These are phyloP conservation scores for Candolleomyces eurysporus DNA, from an alignment of 768 basidiomycete species.

Conservation along the genomic window DNA sequence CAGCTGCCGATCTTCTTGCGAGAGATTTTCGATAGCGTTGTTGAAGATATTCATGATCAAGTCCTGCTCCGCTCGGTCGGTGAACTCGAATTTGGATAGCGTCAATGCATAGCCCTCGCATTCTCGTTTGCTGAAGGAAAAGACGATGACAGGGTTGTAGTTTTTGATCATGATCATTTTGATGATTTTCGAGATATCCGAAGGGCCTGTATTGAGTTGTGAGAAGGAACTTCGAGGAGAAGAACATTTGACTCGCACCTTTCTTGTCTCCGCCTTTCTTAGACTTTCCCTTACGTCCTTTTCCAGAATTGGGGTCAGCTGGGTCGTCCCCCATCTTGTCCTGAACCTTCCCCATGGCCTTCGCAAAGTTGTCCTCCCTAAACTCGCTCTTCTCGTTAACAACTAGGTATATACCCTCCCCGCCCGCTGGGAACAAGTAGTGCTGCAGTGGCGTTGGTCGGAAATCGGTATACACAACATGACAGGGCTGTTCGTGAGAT, in stretches of 20 bases:
- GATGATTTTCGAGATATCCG: slow-evolving; percentile 96
- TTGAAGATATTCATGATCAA: slow-evolving; percentile 86
- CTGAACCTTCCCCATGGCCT: slow-evolving; percentile 93
- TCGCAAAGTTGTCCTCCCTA: slow-evolving; percentile 94
- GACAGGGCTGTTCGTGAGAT: slow-evolving; percentile 96
- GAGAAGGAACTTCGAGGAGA: background rate
- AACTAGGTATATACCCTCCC: slow-evolving; percentile 95
- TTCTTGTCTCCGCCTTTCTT: slow-evolving; percentile 90
- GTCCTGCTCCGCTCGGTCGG: slow-evolving; percentile 87
- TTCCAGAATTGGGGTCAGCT: slow-evolving; percentile 80
- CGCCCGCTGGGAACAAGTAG: slow-evolving; percentile 95
- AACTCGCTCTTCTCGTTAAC: slow-evolving; percentile 99
- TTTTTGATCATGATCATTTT: slow-evolving; percentile 98
- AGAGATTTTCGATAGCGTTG: slow-evolving; percentile 89
- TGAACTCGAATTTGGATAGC: slow-evolving; percentile 96
- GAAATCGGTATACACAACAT: slow-evolving; percentile 99
- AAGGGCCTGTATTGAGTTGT: slow-evolving; percentile 53
- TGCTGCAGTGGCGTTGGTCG: slow-evolving; percentile 97
- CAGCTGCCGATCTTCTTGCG: slow-evolving; percentile 82
- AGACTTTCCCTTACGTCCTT: slow-evolving; percentile 88
- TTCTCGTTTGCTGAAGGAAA: slow-evolving; percentile 97
- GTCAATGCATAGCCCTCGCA: slow-evolving; percentile 91
- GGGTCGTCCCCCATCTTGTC: slow-evolving; percentile 88
- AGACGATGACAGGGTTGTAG: slow-evolving; percentile 97
- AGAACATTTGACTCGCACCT: slow-evolving; percentile 35